Conservation (phyloP, 1,284 basidiomycete genomes). For the Ustilago xerochloae region DNA sequence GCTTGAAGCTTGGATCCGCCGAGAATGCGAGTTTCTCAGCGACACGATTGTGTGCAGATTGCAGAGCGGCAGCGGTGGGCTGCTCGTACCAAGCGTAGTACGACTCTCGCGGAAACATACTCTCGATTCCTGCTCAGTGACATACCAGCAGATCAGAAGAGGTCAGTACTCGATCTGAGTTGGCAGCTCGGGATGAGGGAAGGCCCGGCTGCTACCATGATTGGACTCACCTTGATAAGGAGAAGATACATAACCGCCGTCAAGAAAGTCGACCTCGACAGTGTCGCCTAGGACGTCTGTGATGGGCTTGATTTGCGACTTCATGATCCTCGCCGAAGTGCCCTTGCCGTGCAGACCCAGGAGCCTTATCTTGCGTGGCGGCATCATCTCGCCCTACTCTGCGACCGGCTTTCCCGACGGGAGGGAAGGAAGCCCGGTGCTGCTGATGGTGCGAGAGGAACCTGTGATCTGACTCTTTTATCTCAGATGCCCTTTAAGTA, state of each 20-base stretch:
- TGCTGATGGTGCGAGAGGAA: not conserved
- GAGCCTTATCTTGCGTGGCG: conserved; percentile 18
- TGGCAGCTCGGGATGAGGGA: too few relatives aligned
- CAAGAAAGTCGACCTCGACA: conserved; percentile 31
- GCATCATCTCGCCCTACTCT: not conserved
- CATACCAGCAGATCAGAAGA: not conserved
- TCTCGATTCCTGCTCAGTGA: conserved; percentile 34
- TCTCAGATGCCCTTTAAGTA: too few relatives aligned
- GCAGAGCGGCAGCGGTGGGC: conserved; percentile 23
- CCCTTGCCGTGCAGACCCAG: conserved; percentile 50
- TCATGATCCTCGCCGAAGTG: conserved; percentile 47
- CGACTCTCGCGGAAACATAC: conserved; percentile 28
- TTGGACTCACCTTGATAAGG: conserved; percentile 43
- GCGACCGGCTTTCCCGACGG: not conserved
- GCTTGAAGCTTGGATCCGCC: not conserved
- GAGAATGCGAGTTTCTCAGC: conserved; percentile 2
- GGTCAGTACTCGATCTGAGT: too few relatives aligned
- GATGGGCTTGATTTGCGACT: conserved; percentile 47
- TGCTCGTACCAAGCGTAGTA: conserved; percentile 48
- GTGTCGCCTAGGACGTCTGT: conserved; percentile 25
- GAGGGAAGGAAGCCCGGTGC: not conserved
- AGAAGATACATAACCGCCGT: conserved; percentile 23
- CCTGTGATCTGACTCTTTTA: too few relatives aligned
- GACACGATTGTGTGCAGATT: conserved; percentile 20
- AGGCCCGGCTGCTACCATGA: too few relatives aligned